Evolutionary conservation across 1,139 yeast species (phyloP).

Genomic region (Saccharomyces hybrid): DNA sequence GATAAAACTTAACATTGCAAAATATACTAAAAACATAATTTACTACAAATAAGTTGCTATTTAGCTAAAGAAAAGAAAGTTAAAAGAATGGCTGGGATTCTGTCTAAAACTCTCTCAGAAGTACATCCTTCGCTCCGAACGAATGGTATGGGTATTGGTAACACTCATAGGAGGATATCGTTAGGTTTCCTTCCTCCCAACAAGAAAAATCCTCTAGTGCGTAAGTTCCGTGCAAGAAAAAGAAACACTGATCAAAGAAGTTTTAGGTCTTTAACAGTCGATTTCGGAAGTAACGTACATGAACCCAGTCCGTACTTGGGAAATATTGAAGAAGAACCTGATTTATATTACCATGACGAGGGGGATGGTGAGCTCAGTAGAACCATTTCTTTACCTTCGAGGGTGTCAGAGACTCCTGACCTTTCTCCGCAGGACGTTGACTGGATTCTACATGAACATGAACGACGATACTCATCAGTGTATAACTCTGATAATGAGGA

Average conservation of each 20-base stretch:
- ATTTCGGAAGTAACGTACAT: slow-evolving; percentile 28
- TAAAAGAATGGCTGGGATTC: slow-evolving; percentile 20
- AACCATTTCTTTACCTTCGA: slow-evolving; percentile 53
- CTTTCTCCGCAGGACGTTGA: slow-evolving; percentile 41
- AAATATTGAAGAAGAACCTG: slow-evolving; percentile 37
- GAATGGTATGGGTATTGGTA: slow-evolving; percentile 36
- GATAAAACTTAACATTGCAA: not conserved
- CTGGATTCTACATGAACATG: slow-evolving; percentile 66
- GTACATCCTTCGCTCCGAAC: slow-evolving; percentile 33
- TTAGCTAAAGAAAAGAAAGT: not conserved
- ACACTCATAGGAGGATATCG: slow-evolving; percentile 38
- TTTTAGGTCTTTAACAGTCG: slow-evolving; percentile 42
- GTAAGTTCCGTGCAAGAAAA: slow-evolving; percentile 13
- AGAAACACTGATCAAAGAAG: slow-evolving; percentile 48
- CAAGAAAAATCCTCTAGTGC: slow-evolving; percentile 56
- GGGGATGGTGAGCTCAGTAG: slow-evolving; percentile 40
- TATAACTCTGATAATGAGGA: slow-evolving; percentile 23
- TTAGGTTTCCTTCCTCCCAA: slow-evolving; percentile 62
- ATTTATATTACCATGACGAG: slow-evolving; percentile 31
- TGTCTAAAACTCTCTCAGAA: slow-evolving; percentile 29
- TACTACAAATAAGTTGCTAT: not conserved
- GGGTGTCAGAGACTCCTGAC: slow-evolving; percentile 44
- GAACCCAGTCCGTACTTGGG: slow-evolving; percentile 29
- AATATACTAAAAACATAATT: not conserved
- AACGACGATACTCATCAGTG: slow-evolving; percentile 44